Evolutionary conservation across 345 rosid species (phyloP).

Genomic region (Linum trigynum): DNA sequence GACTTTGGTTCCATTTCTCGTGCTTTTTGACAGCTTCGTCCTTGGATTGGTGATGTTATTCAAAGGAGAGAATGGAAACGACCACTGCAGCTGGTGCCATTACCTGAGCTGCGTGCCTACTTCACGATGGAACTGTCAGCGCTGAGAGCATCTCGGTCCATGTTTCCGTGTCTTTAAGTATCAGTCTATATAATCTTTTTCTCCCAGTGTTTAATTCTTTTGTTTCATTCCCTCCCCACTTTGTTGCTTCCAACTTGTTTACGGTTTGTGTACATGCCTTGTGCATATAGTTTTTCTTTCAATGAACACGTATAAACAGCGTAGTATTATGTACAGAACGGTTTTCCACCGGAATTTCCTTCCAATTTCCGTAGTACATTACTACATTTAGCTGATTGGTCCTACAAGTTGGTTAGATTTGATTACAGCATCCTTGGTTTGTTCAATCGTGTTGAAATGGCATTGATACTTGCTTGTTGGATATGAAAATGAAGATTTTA

Average conservation of each 20-base stretch:
- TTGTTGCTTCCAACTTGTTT: background rate
- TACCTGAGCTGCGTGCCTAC: slow-evolving; percentile 84
- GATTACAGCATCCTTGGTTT: too few relatives aligned
- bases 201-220: background rate
- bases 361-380: too few relatives aligned
- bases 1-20: background rate
- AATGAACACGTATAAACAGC: background rate
- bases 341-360: too few relatives aligned
- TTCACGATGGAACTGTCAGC: slow-evolving; percentile 65
- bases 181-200: background rate
- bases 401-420: too few relatives aligned
- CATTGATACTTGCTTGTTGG: too few relatives aligned
- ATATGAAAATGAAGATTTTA: too few relatives aligned
- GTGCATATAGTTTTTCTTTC: background rate
- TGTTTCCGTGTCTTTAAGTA: background rate
- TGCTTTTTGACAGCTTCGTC: slow-evolving; percentile 33
- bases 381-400: too few relatives aligned
- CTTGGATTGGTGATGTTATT: slow-evolving; percentile 73
- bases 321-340: background rate
- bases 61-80: slow-evolving; percentile 69
- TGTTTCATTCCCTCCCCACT: background rate
- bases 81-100: slow-evolving; percentile 98
- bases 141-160: slow-evolving; percentile 10
- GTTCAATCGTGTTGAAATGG: too few relatives aligned
- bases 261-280: slow-evolving; percentile 12